Evolutionary conservation across 1,139 yeast genomes (phyloP).

Genomic region (Chernovozyma sophiae-reginae): DNA sequence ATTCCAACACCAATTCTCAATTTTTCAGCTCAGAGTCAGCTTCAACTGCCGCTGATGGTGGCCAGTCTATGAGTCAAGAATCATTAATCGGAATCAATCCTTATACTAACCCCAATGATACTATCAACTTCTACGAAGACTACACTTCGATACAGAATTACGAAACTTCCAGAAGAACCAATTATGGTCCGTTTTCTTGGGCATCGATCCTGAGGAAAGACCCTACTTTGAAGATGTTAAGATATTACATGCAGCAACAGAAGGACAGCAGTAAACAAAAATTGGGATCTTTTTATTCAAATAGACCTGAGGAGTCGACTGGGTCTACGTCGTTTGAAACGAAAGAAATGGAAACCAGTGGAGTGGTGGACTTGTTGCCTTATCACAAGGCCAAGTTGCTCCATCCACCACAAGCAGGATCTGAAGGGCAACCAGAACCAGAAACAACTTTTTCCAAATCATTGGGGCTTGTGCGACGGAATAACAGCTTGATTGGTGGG

Average conservation of each 20-base stretch:
- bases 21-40: background rate
- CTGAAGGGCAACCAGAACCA: background rate
- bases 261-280: background rate
- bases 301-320: background rate
- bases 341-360: constrained; percentile 11
- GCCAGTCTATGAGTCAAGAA: background rate
- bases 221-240: constrained; percentile 23
- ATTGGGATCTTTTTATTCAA: background rate
- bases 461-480: background rate
- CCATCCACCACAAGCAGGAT: too few relatives aligned
- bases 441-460: background rate
- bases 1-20: background rate
- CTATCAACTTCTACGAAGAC: constrained; percentile 31
- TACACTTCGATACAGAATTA: constrained; percentile 23
- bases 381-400: background rate
- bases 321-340: constrained; percentile 2
- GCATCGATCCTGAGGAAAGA: constrained; percentile 35
- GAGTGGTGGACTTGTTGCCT: constrained; percentile 14
- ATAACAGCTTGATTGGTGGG: background rate
- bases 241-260: constrained; percentile 13
- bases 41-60: background rate
- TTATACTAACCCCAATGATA: constrained; percentile 12
- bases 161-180: constrained; percentile 22
- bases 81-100: constrained; percentile 8
- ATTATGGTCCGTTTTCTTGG: constrained; percentile 41